These are phyloP conservation scores for Malania oleifera DNA, from an alignment of 164 flowering plant species.

Conservation along the genomic window DNA sequence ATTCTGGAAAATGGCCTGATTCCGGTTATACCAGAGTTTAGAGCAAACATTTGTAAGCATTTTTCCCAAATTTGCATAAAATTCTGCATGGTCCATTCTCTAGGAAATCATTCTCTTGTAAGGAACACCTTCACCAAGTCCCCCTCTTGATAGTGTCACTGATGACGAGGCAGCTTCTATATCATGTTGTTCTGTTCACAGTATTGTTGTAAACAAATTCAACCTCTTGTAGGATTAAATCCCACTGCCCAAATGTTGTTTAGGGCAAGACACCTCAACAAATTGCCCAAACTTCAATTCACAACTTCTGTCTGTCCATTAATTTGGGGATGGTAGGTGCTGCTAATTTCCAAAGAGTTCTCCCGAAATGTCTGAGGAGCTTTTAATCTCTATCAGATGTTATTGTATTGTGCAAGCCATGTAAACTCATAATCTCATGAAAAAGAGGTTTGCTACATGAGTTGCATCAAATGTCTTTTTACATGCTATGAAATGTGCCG, in stretches of 20 bases:
- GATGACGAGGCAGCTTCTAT: too few relatives aligned
- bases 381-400: conserved; percentile 7
- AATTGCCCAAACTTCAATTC: conserved; percentile 7
- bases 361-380: conserved; percentile 10
- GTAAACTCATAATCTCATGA: conserved; percentile 1
- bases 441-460: background rate
- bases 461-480: conserved; percentile 4
- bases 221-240: background rate
- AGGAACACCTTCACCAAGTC: too few relatives aligned
- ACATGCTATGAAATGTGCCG: conserved; percentile 11
- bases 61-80: too few relatives aligned
- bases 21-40: too few relatives aligned
- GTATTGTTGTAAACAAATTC: too few relatives aligned
- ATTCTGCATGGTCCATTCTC: too few relatives aligned
- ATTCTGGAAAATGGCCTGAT: too few relatives aligned
- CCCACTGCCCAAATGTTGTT: conserved; percentile 3
- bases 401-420: conserved; percentile 6
- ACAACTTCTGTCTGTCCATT: conserved; percentile 3
- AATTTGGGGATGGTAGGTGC: conserved; percentile 1
- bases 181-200: too few relatives aligned
- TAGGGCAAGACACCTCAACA: background rate
- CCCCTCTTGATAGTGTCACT: too few relatives aligned
- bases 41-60: too few relatives aligned
- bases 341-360: conserved; percentile 5
- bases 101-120: too few relatives aligned